Evolutionary conservation across 2,329 filamentous ascomycete genomes (phyloP).

Genomic region (Aspergillus sp.): DNA sequence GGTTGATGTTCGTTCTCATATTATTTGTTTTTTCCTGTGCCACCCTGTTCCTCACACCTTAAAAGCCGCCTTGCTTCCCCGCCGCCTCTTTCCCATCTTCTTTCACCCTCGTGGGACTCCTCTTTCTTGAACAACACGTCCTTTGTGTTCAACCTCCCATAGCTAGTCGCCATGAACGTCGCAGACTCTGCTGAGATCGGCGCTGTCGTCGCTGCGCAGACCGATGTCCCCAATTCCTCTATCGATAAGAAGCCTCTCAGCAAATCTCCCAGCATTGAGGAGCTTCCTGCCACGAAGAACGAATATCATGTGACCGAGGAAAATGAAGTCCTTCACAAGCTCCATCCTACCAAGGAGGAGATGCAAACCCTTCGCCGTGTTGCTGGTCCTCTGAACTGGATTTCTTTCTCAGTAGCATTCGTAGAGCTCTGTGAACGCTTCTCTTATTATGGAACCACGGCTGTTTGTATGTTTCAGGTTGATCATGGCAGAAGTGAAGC

Average conservation of each 20-base stretch:
- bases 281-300: neutral
- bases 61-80: conserved; percentile 11
- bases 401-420: conserved; percentile 71
- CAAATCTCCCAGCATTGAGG: conserved; percentile 8
- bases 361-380: conserved; percentile 42
- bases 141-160: neutral
- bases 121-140: neutral
- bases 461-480: conserved; percentile 59
- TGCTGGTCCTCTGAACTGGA: conserved; percentile 59
- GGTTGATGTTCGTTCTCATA: neutral
- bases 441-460: conserved; percentile 74
- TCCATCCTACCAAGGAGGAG: conserved; percentile 40
- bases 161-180: conserved; percentile 11
- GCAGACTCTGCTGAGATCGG: conserved; percentile 7
- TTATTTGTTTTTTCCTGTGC: neutral
- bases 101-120: neutral
- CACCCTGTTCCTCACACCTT: conserved; percentile 2
- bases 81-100: neutral
- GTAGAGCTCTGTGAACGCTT: conserved; percentile 78
- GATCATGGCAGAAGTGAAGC: neutral
- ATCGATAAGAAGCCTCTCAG: neutral
- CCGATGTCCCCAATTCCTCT: neutral
- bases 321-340: conserved; percentile 4
- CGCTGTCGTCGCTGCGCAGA: conserved; percentile 3
- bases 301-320: conserved; percentile 5